Base-by-base conservation (phyloP, 2,329 filamentous ascomycete species). In the Claviceps capensis region DNA sequence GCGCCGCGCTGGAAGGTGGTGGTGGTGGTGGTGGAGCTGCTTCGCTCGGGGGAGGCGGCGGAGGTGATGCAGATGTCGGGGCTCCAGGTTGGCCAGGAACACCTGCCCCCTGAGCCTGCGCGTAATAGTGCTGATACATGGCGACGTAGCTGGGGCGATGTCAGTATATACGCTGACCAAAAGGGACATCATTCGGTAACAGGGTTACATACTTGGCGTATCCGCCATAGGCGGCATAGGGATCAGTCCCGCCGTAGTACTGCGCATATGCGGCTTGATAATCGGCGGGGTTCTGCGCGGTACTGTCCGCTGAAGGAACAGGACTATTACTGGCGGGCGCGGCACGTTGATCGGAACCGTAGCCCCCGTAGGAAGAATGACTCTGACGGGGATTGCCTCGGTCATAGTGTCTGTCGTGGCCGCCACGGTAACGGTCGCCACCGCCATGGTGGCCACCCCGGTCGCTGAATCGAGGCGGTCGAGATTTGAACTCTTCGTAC, bases 161-260 rank as follows among this genome's bases (percentile, higher is more conserved):
- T 17, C 46, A 56, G 66, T 59, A 65, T 61, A 54, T 22, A 16
- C 14, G 19, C 41, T 23, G 13, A 6, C 41, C 5, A 14, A 23
- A 34, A 14, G 19, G 48, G 6, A 7, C n/a, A 11, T 42, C 49
- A 13, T 23, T 23, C 14, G 13, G 26, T 17, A 30, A 22, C 13
- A 17, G 19, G 43, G 7, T 6, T 36, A 59, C 73, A 63, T 77
- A 87, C 71, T 85, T 86, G 59, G 83, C 79, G 67, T 93, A 96
- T 51, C 91, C 91, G 56, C 91, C 91, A 60, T 93, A 96, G 8
- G 86, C 82, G 43, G 88, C 88, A 65, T 96, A 96, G 0, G 90
- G 91, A 62, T 96, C 88, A 56, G 78, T 73, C 51, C 75, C 74
- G 56, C 75, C 76, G 55, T 90, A 91, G 67, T 94, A 93, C 65